These are phyloP conservation scores for Fomes fomentarius DNA, from an alignment of 1,284 basidiomycete genomes.

Conservation along the genomic window DNA sequence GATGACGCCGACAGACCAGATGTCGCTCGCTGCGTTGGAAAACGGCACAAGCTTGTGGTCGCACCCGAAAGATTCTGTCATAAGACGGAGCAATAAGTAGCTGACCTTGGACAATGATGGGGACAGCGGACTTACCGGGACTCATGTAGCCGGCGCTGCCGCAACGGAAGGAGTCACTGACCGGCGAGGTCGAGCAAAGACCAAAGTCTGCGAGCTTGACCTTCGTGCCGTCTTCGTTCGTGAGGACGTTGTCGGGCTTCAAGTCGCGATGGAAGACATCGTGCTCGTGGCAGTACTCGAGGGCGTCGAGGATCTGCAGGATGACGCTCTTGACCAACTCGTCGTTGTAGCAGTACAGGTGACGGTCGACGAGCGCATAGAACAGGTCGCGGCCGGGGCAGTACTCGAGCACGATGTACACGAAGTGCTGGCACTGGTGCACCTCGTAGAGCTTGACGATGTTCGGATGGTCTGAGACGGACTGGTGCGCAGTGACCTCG, in stretches of 20 bases:
- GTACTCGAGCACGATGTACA: slow-evolving; percentile 67
- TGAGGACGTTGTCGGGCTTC: slow-evolving; percentile 76
- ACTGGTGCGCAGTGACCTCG: slow-evolving; percentile 47
- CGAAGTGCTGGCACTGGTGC: slow-evolving; percentile 54
- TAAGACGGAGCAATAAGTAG: neutral
- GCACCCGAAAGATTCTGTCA: slow-evolving; percentile 32
- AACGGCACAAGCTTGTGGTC: slow-evolving; percentile 27
- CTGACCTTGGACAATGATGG: neutral
- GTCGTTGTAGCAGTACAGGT: slow-evolving; percentile 51
- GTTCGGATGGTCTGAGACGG: slow-evolving; percentile 56
- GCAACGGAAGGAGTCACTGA: slow-evolving; percentile 52
- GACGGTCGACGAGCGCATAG: slow-evolving; percentile 56
- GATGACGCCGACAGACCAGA: slow-evolving; percentile 37
- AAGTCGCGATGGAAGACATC: slow-evolving; percentile 72
- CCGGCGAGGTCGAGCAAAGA: slow-evolving; percentile 57
- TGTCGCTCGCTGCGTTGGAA: slow-evolving; percentile 27
- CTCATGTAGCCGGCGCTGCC: slow-evolving; percentile 60
- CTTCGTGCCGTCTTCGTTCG: slow-evolving; percentile 45
- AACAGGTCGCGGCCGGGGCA: slow-evolving; percentile 68
- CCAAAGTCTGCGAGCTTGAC: slow-evolving; percentile 70
- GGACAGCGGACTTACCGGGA: slow-evolving; percentile 43
- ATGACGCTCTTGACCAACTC: slow-evolving; percentile 53
- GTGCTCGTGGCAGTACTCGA: slow-evolving; percentile 59
- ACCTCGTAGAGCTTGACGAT: slow-evolving; percentile 62
- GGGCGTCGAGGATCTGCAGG: slow-evolving; percentile 64